These are phyloP conservation scores for Torrubiellomyces zombiae DNA, from an alignment of 2,329 filamentous ascomycete genomes.

Conservation along the genomic window DNA sequence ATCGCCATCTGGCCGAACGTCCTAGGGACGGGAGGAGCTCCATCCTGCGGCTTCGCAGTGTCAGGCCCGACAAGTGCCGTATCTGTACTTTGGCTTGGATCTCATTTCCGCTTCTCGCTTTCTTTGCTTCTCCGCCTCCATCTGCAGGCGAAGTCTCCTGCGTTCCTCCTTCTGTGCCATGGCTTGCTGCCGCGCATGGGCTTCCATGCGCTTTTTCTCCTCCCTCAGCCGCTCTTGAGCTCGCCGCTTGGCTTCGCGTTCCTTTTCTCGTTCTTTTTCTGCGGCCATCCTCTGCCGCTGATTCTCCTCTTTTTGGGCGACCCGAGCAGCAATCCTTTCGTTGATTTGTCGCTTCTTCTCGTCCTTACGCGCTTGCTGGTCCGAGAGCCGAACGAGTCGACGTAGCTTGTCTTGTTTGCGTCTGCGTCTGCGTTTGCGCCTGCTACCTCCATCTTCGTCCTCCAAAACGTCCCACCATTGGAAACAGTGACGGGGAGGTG, in stretches of 20 bases:
- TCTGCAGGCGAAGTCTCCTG: constrained; percentile 3
- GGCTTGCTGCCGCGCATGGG: constrained; percentile 6
- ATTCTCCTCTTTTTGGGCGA: constrained; percentile 3
- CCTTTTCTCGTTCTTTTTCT: constrained; percentile 6
- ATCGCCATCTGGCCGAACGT: too few species aligned
- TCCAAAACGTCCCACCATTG: constrained; percentile 15
- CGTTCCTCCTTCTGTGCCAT: constrained; percentile 5
- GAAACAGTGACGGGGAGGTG: constrained; percentile 13
- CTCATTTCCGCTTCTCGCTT: constrained; percentile 7
- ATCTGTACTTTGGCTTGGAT: constrained; percentile 8
- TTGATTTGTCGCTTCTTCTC: constrained; percentile 4
- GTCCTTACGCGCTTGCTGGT: constrained; percentile 1
- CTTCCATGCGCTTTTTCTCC: constrained; percentile 4
- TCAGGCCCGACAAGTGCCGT: constrained; percentile 8
- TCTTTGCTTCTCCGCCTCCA: constrained; percentile 5
- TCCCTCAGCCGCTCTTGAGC: constrained; percentile 4
- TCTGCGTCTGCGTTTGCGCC: constrained; percentile 1
- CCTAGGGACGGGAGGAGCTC: too few species aligned
- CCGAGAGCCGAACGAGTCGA: too few species aligned
- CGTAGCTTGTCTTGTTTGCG: constrained; percentile 3
- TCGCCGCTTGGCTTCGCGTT: constrained; percentile 5
- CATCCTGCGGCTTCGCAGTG: constrained; percentile 4
- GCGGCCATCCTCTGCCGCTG: constrained; percentile 6
- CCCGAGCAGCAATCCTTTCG: constrained; percentile 3
- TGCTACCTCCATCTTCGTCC: constrained; percentile 4